Conservation (phyloP, 352 stramenopile species). For the Globisporangium emineosum region DNA sequence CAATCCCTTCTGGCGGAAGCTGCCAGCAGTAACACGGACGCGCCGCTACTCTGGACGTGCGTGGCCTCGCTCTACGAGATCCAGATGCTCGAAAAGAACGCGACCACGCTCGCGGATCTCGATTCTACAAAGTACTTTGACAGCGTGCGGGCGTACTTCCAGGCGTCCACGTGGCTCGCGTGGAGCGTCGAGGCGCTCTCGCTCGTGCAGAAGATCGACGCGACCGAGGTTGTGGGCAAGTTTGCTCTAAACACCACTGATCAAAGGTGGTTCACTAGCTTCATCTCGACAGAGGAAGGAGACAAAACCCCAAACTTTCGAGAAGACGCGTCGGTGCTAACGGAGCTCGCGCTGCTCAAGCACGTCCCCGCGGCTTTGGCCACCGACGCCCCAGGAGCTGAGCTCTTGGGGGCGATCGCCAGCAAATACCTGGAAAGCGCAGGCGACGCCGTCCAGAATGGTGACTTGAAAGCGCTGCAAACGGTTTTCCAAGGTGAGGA, state of each 20-base stretch:
- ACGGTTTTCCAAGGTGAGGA: background rate
- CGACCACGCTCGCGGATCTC: background rate
- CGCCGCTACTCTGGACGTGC: background rate
- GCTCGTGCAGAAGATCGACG: background rate
- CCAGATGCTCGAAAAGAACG: background rate
- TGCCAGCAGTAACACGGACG: background rate
- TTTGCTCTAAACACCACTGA: background rate
- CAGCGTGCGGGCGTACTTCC: background rate
- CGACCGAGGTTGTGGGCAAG: conserved; percentile 1
- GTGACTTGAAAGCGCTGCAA: background rate
- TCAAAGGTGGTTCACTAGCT: background rate
- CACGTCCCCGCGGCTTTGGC: background rate
- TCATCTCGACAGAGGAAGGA: background rate
- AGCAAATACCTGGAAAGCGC: background rate
- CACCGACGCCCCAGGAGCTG: background rate
- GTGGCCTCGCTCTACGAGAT: background rate
- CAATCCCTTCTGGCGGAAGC: background rate
- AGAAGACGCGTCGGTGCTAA: background rate
- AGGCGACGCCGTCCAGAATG: background rate
- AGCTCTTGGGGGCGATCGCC: background rate
- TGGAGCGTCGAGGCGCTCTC: background rate
- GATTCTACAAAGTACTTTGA: conserved; percentile 6
- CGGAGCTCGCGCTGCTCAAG: background rate
- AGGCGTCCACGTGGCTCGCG: background rate
- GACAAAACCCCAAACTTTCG: background rate